Evolutionary conservation across 441 rosid genomes (phyloP), one percentile per base, ranked within the genome.

Genomic region (Dalechampia spathulata): DNA sequence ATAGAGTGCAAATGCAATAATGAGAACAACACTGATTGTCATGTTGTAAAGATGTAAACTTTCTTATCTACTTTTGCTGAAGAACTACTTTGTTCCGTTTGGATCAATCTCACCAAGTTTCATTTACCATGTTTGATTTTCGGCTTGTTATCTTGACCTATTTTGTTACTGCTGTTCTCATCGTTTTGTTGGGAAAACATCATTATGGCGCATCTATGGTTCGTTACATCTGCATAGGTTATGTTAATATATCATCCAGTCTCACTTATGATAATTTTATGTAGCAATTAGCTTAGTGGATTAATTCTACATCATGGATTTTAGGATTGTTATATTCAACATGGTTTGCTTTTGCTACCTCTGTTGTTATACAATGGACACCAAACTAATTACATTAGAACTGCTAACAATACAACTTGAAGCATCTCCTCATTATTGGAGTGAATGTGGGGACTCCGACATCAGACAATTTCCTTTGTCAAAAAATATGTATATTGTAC

Each of bases 1-100:
- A 67, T 81, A 47, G 60, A 14, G 25, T 86, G 95, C 62, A 58
- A 73, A 72, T 81, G 82, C 69, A 68, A 74, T 57, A 48, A 58
- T 54, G 74, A 55, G 2, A 65, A 71, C 54, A 49, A 57, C 16
- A 68, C 68, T 37, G 79, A 75, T 58, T 80, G 85, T 66, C 92
- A 85, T 49, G 61, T 85, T 56, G 65, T 74, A 20, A 72, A 7
- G 38, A 61, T 84, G 91, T 81, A 79, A 60, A 59, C 15, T 64
- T 62, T 65, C 63, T 70, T 19, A 6, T 64, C 51, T 26, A 40
- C 55, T 50, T 17, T 54, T 5, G 21, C 38, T 19, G 37, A 44
- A 58, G 17, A 2, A 30, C n/a, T n/a, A 30, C 51, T 37, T 60
- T 38, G n/a, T 22, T 52, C 15, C 30, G 23, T 38, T n/a, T n/a